Percentiles rank a stretch among this genome's conserved stretches.
Evolutionary conservation across 2,329 filamentous ascomycete species (phyloP).

Genomic region (Onygenales sp.): DNA sequence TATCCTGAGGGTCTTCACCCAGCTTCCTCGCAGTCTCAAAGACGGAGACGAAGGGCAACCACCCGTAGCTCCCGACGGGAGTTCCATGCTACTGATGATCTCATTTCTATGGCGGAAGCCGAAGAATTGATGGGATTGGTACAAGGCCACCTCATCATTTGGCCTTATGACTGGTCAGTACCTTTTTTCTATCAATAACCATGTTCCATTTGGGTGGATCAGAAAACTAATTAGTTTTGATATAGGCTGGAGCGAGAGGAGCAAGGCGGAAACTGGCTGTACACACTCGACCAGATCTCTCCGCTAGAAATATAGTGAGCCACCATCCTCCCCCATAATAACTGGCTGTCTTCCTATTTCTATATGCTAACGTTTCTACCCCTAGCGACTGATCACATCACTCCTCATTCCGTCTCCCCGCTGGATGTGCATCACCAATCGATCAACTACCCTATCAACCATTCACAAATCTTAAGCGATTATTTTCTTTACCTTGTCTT

Average conservation of each 20-base stretch:
- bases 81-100: constrained; percentile 55
- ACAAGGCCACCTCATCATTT: constrained; percentile 81
- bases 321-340: neutral
- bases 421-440: too few relatives aligned
- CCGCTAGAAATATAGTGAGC: constrained; percentile 82
- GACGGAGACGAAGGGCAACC: constrained; percentile 34
- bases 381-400: neutral
- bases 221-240: neutral
- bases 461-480: neutral
- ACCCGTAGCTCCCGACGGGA: constrained; percentile 39
- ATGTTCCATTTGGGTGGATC: constrained; percentile 1
- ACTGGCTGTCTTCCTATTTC: neutral
- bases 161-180: constrained; percentile 80
- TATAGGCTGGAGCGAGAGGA: constrained; percentile 73
- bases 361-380: neutral
- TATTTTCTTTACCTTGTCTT: neutral
- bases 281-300: constrained; percentile 90
- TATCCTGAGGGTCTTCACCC: constrained; percentile 26
- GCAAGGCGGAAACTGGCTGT: constrained; percentile 89
- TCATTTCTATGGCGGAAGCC: constrained; percentile 65
- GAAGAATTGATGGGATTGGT: constrained; percentile 72
- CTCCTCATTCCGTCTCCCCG: too few relatives aligned
- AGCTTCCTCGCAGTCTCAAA: constrained; percentile 19
- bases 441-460: neutral
- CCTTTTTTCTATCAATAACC: neutral